Evolutionary conservation across 2,329 filamentous ascomycete genomes (phyloP), one percentile per base, ranked within the genome.

Genomic region (Trichoderma asperellum): DNA sequence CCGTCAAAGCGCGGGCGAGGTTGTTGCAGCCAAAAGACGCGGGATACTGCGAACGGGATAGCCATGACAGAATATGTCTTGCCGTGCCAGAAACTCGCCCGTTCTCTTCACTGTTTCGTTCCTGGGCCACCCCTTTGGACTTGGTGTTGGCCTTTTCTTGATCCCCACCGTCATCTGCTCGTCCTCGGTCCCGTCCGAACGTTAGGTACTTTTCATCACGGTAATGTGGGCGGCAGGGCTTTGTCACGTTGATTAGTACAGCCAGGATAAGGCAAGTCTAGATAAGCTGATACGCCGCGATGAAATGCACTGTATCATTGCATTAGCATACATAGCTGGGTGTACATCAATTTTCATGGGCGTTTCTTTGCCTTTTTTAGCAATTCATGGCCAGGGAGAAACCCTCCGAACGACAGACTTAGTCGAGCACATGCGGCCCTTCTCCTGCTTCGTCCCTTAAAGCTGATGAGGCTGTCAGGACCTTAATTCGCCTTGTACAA

Each of bases 221-320:
- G 43, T 47, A 47, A 40, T 8, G 27, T 47, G 43, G 40, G 43
- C 18, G 32, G 49, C 65, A 53, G 62, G 52, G 47, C 29, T 65
- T 65, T 65, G 62, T 65, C 52, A 65, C 35, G 52, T 65, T 65
- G 52, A 34, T 65, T 65, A 65, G 52, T 47, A 65, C 61, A 64
- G 40, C 61, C 53, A 37, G 61, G 61, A 64, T 64, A 35, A 43
- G 40, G 40, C 40, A 43, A n/a, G n/a, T 56, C 49, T 24, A 55
- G 61, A 64, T 64, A 64, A 64, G 61, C 49, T 55, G 61, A 56
- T 64, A 40, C 61, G 61, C 61, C 61, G 49, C 27, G 18, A 43
- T 55, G 61, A 49, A 64, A 64, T 64, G 49, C 61, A 56, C 49
- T 53, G 29, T 47, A 32, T 27, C 60, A 29, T 63, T 53, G 32